These are phyloP conservation scores for Acorus calamus DNA, from an alignment of 106 monocot genomes.

Conservation along the genomic window DNA sequence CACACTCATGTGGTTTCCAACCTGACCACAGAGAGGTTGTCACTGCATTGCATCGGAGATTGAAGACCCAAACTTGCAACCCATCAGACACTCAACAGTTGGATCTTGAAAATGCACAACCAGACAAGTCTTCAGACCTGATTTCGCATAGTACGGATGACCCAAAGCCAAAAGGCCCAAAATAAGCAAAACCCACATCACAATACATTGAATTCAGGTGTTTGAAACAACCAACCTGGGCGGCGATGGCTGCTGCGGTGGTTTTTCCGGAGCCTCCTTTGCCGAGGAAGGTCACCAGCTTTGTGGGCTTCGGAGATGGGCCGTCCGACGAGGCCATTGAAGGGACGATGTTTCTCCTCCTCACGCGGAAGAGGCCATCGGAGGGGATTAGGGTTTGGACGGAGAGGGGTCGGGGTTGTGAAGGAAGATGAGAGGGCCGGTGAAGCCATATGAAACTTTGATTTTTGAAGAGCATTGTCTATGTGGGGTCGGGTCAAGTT, in stretches of 20 bases:
- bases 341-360: conserved; percentile 6
- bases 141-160: conserved; percentile 63
- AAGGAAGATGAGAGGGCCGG: no score
- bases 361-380: background rate
- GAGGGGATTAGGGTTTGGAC: conserved; percentile 13
- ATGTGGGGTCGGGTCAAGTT: no score
- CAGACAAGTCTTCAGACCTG: conserved; percentile 77
- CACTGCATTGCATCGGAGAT: conserved; percentile 28
- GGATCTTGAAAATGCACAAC: conserved; percentile 79
- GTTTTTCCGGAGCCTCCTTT: conserved; percentile 94
- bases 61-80: conserved; percentile 57
- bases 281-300: conserved; percentile 85
- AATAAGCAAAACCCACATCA: background rate
- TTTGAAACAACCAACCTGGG: conserved; percentile 33
- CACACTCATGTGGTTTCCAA: conserved; percentile 77
- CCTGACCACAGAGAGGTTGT: conserved; percentile 61
- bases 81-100: conserved; percentile 59
- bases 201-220: background rate
- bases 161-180: conserved; percentile 1
- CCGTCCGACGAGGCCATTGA: conserved; percentile 14
- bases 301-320: conserved; percentile 25
- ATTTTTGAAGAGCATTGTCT: no score
- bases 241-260: conserved; percentile 69
- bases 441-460: no score
- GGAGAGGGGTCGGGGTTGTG: no score